Evolutionary conservation across 2,329 filamentous ascomycete species (phyloP).

Genomic region (Clonostachys rosea): DNA sequence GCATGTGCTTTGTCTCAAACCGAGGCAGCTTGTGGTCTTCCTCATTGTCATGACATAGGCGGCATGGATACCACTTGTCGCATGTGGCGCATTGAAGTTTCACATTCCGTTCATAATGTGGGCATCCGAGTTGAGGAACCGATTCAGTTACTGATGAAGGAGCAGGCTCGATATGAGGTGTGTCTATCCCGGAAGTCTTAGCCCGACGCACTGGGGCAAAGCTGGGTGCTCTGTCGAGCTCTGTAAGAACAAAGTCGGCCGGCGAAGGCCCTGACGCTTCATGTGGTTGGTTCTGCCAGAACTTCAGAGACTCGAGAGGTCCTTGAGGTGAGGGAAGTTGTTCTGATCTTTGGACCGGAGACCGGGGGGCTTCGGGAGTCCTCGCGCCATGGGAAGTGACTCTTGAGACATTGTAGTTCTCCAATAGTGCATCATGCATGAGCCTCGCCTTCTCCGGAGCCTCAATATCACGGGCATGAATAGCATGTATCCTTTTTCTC

Average conservation of each 20-base stretch:
- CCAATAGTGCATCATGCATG: slow-evolving; percentile 67
- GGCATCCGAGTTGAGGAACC: slow-evolving; percentile 65
- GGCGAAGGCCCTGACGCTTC: slow-evolving; percentile 28
- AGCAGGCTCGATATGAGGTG: slow-evolving; percentile 9
- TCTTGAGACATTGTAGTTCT: slow-evolving; percentile 52
- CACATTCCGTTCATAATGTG: slow-evolving; percentile 92
- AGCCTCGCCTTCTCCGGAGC: slow-evolving; percentile 63
- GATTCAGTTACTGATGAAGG: slow-evolving; percentile 9
- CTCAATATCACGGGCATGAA: slow-evolving; percentile 57
- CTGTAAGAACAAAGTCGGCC: slow-evolving; percentile 45
- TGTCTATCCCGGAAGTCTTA: slow-evolving; percentile 20
- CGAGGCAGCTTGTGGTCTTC: slow-evolving; percentile 79
- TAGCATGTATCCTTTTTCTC: slow-evolving; percentile 61
- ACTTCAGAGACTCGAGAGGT: slow-evolving; percentile 49
- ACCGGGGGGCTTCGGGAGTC: slow-evolving; percentile 27
- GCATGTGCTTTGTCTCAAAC: slow-evolving; percentile 86
- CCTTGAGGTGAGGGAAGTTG: slow-evolving; percentile 20
- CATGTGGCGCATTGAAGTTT: slow-evolving; percentile 93
- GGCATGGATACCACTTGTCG: slow-evolving; percentile 88
- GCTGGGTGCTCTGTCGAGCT: slow-evolving; percentile 62
- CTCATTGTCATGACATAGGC: slow-evolving; percentile 83
- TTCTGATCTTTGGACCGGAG: neutral
- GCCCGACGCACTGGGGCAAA: slow-evolving; percentile 52
- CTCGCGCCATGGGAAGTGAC: slow-evolving; percentile 9
- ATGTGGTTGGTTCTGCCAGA: slow-evolving; percentile 47